Base-by-base conservation (phyloP, 345 rosid genomes). In the Citrus mangshanensis region DNA sequence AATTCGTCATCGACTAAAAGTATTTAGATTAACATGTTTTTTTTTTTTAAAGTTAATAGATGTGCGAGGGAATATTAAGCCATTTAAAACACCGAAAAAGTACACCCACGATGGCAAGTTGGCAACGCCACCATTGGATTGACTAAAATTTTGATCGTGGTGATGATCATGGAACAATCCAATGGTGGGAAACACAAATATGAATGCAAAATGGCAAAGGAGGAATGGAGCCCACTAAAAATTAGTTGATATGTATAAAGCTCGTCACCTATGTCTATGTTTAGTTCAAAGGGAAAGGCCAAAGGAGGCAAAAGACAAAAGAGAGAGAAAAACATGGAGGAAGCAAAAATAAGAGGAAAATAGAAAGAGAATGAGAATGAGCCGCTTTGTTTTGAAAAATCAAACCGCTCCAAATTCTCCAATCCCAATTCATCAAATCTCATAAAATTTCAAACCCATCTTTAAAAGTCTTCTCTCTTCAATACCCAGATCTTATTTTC, bases 401-500 rank as follows among this genome's bases (percentile, higher is more conserved):
- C 85, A 77, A 76, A 75, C 76, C 63, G 75, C 85, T 76, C 80
- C 78, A 70, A 79, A 59, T 70, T 68, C 78, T 81, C 80, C 80
- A 62, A 80, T 49, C 78, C 72, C 79, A 56, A 78, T 69, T 63
- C 71, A 74, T 74, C 79, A 73, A 81, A 76, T 79, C 77, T 62
- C 35, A 56, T 60, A 27, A 83, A 82, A 83, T 82, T 76, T 66
- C 80, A 74, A 78, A 65, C 86, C 84, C 89, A 68, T 55, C 70
- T 82, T 72, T 70, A 37, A 16, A 87, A 83, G 8, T 78, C 86
- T 49, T 63, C 79, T 69, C 77, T 86, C 78, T 78, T 72, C 81
- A 70, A 77, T 84, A 78, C 89, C 90, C 89, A 83, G 84, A 83
- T 86, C 87, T 85, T 78, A 77, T 37, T 78, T 81, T 90, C 78